Base-by-base conservation (phyloP, 306 rosid genomes). In the Castanea mollissima region DNA sequence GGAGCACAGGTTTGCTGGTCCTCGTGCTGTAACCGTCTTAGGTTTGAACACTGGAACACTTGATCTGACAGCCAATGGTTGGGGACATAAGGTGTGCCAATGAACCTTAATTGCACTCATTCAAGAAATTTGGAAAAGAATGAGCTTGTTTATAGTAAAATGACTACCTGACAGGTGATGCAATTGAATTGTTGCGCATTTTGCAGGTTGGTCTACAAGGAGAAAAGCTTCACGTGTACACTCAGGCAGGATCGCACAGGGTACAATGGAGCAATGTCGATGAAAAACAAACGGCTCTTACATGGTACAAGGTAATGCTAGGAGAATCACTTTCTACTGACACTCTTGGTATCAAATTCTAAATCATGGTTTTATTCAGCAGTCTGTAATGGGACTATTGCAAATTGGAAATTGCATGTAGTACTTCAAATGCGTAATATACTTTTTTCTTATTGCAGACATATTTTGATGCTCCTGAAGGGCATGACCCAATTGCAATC, bases 1-100 rank as follows among this genome's bases (percentile, higher is more conserved):
- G 99, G 99, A 96, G 69, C 94, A 85, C 80, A 90, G 99, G 79
- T 91, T 20, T 55, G 92, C 98, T 0, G 99, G 96, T 55, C 96
- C 92, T 56, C 84, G 84, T 32, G 11, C 85, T 2, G 11, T 91
- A n/a, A 55, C 77, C 2, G 38, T 95, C 84, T 81, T 89, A 5
- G 92, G 92, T 71, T 87, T 95, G 83, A 92, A 78, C 83, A 79
- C 82, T 0, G 93, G 98, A 73, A 86, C 86, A 34, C 54, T 89
- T 5, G 96, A 93, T 55, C 68, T 93, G 46, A 77, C 89, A 6
- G 1, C 0, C 14, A 89, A 89, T 32, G 86, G 85, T 3, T 95
- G 99, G 99, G 93, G 93, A 18, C 89, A 91, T 56, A 38, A 54
- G 93, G 99, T 92, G 99, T 92, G 82, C 19, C 51, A 27, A 51